phyloP scores from a whole-genome alignment of 768 basidiomycete species.

The Calocera cornea region DNA sequence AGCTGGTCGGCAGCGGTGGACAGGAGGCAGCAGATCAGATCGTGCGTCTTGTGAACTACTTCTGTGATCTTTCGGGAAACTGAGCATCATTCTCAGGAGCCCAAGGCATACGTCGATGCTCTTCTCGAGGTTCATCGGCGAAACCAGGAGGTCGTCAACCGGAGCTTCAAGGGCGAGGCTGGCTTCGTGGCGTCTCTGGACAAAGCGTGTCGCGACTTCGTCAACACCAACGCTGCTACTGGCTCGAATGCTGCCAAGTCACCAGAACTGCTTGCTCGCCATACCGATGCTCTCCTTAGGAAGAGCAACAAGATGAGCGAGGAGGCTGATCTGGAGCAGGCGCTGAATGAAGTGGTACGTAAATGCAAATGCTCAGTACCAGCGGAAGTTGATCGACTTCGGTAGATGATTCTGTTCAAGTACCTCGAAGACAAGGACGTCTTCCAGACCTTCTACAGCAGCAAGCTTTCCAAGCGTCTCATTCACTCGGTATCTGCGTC shows the following conservation, averaged over 20 bases:
- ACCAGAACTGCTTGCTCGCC: constrained; percentile 83
- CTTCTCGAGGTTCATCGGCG: constrained; percentile 82
- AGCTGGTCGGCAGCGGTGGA: constrained; percentile 42
- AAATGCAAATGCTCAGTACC: neutral
- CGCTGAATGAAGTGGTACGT: constrained; percentile 77
- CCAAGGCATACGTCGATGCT: constrained; percentile 89
- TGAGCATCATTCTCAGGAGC: constrained; percentile 34
- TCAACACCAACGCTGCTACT: constrained; percentile 84
- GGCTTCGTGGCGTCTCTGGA: constrained; percentile 90
- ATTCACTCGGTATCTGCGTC: constrained; percentile 85
- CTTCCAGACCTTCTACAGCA: constrained; percentile 95
- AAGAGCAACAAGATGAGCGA: constrained; percentile 95
- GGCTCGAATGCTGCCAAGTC: constrained; percentile 67
- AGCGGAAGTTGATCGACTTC: neutral
- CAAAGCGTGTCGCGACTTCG: constrained; percentile 86
- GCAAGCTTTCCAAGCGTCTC: constrained; percentile 82
- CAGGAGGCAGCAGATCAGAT: constrained; percentile 39
- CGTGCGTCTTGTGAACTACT: constrained; percentile 23
- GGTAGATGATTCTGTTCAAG: constrained; percentile 91
- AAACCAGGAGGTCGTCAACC: constrained; percentile 74
- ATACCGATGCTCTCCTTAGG: constrained; percentile 73
- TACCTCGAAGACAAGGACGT: constrained; percentile 98
- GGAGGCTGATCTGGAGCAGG: constrained; percentile 79
- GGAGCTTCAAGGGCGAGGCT: constrained; percentile 82
- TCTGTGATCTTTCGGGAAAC: neutral